Evolutionary conservation across 805 yeast genomes (phyloP).

Genomic region (Cyberlindnera japonica): DNA sequence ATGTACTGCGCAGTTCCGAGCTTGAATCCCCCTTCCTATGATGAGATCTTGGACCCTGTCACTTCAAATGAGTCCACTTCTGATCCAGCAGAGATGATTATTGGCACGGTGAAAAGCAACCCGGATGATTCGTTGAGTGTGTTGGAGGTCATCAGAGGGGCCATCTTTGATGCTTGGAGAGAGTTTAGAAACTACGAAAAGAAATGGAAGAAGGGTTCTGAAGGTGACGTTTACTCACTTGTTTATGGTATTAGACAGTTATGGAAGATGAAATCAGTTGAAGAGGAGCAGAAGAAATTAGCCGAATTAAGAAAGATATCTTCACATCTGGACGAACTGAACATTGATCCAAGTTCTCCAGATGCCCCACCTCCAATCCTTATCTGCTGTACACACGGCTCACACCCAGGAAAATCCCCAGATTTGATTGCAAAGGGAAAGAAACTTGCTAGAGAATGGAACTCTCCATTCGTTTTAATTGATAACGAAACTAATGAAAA

Average conservation of each 20-base stretch:
- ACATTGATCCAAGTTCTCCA: constrained; percentile 35
- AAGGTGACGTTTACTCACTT: constrained; percentile 61
- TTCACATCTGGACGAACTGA: constrained; percentile 30
- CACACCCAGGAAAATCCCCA: constrained; percentile 58
- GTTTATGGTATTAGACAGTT: constrained; percentile 53
- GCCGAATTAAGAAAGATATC: constrained; percentile 30
- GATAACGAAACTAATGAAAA: constrained; percentile 48
- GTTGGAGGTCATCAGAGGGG: constrained; percentile 45
- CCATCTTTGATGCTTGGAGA: constrained; percentile 70
- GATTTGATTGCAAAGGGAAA: constrained; percentile 54
- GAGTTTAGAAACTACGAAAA: constrained; percentile 55
- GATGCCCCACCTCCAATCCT: constrained; percentile 61
- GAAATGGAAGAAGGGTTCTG: constrained; percentile 61
- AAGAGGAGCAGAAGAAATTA: constrained; percentile 30
- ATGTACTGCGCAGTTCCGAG: constrained; percentile 70
- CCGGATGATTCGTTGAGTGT: constrained; percentile 22
- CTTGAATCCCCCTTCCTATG: constrained; percentile 55
- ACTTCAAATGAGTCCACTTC: constrained; percentile 6
- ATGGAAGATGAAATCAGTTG: constrained; percentile 42
- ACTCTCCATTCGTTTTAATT: constrained; percentile 60
- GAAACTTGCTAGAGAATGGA: constrained; percentile 56
- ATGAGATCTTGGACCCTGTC: constrained; percentile 22
- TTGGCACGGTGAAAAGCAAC: constrained; percentile 15
- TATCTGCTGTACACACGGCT: constrained; percentile 60
- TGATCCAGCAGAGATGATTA: constrained; percentile 11